Base-by-base conservation (phyloP, 2,329 filamentous ascomycete genomes). In the Epichloe brachyelytri region DNA sequence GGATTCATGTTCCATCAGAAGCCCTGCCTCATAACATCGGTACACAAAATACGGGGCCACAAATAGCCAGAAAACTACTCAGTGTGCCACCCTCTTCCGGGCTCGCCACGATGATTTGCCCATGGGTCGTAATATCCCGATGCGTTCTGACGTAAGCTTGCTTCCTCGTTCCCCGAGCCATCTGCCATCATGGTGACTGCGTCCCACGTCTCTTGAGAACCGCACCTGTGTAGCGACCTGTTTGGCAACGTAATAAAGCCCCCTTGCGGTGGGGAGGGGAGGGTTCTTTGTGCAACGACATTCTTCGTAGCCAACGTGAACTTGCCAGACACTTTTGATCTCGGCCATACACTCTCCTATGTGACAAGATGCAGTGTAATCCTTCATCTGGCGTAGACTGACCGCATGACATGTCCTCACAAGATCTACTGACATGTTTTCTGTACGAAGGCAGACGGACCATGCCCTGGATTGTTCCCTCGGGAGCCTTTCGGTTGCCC, bases 281-380 rank as follows among this genome's bases (percentile, higher is more conserved):
- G 26, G 20, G 3, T 38, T 39, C 30, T 14, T 20, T 17, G 36
- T 17, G 37, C 46, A n/a, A 46, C 49, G 17, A 12, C 6, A 26
- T 33, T 33, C 37, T 37, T n/a, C 40, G 19, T 19, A 7, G 14
- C 37, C 46, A 40, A 19, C 46, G 39, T 48, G 37, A 17, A 17
- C 34, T 38, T n/a, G 36, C 36, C 20, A 26, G 34, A 22, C 10
- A 37, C 6, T 34, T 34, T 33, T 36, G 40, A 45, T 39, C 19
- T 26, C 17, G n/a, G 20, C 33, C 43, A 39, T 45, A 8, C 44
- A 34, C 15, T 30, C 26, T 17, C 7, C 34, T 11, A 36, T 36
- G 45, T 26, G 22, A 33, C 46, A 33, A 20, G 3, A 51, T 41
- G 45, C 22, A 38, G 50, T 48, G 50, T 38, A 39, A 48, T 51